A percentile compares a stretch with the other conserved stretches of the same genome.
These are phyloP conservation scores for Candida sp. DNA, from an alignment of 1,139 yeast genomes.

Conservation along the genomic window DNA sequence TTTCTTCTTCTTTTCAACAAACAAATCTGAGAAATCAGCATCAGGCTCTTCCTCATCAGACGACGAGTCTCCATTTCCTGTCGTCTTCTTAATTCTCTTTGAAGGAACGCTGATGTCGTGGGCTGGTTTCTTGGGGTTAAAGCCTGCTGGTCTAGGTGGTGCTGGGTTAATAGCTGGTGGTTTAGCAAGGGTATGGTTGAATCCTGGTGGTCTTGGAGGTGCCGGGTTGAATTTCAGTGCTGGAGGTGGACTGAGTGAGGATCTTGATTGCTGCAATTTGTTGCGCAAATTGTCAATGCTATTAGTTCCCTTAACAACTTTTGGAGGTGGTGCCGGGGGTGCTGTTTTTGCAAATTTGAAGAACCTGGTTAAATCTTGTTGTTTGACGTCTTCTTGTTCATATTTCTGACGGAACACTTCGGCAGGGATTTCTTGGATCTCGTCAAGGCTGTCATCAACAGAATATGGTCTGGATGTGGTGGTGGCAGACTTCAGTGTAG, in stretches of 20 bases:
- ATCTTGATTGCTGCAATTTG: conserved; percentile 34
- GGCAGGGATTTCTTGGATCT: conserved; percentile 8
- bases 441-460: not conserved
- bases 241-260: not conserved
- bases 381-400: conserved; percentile 25
- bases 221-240: conserved; percentile 50
- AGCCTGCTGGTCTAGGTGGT: conserved; percentile 87
- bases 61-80: conserved; percentile 33
- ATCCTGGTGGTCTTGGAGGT: too few relatives aligned
- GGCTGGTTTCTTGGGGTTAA: conserved; percentile 50
- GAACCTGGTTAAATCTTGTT: conserved; percentile 54
- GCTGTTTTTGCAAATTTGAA: conserved; percentile 43
- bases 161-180: too few relatives aligned
- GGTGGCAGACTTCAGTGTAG: too few relatives aligned
- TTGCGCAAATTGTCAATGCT: conserved; percentile 45
- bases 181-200: too few relatives aligned
- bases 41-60: conserved; percentile 38
- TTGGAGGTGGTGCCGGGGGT: conserved; percentile 45
- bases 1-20: conserved; percentile 38
- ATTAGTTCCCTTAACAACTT: conserved; percentile 32
- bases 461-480: too few relatives aligned
- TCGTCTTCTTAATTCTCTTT: conserved; percentile 34
- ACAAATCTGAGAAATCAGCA: conserved; percentile 46
- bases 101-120: conserved; percentile 12
- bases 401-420: conserved; percentile 10